Percentiles rank a stretch among this genome's conserved stretches.
Evolutionary conservation across 176 grass and related monocot species (phyloP).

Genomic region (Alopecurus myosuroides): DNA sequence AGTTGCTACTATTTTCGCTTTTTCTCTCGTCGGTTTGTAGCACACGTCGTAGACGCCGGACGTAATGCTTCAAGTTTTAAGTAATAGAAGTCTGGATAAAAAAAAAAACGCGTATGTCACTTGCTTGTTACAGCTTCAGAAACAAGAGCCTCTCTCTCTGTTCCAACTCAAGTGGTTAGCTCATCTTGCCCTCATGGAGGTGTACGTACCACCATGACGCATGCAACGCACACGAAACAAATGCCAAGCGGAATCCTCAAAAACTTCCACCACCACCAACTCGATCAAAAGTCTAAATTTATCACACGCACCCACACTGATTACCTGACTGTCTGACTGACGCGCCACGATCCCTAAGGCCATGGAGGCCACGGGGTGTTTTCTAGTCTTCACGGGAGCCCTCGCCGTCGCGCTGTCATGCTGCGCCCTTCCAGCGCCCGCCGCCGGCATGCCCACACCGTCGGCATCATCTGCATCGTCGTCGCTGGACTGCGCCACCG

Average conservation of each 20-base stretch:
- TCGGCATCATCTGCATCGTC: background rate
- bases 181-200: slow-evolving; percentile 18
- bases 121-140: no score
- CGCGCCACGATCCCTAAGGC: background rate
- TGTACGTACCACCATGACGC: background rate
- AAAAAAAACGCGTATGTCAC: no score
- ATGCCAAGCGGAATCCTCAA: background rate
- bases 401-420: background rate
- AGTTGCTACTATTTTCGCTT: no score
- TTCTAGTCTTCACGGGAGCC: background rate
- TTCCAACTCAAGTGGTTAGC: slow-evolving; percentile 10
- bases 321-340: background rate
- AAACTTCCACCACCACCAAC: slow-evolving; percentile 5
- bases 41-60: no score
- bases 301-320: background rate
- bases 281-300: background rate
- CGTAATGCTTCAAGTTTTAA: no score
- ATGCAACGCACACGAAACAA: background rate
- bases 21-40: no score
- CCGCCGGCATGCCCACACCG: background rate
- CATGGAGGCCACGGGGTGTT: slow-evolving; percentile 5
- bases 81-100: no score
- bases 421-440: background rate
- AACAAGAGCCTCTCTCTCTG: no score
- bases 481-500: slow-evolving; percentile 44